Conservation (phyloP, 805 yeast species). For the Lipomyces chichibuensis region DNA sequence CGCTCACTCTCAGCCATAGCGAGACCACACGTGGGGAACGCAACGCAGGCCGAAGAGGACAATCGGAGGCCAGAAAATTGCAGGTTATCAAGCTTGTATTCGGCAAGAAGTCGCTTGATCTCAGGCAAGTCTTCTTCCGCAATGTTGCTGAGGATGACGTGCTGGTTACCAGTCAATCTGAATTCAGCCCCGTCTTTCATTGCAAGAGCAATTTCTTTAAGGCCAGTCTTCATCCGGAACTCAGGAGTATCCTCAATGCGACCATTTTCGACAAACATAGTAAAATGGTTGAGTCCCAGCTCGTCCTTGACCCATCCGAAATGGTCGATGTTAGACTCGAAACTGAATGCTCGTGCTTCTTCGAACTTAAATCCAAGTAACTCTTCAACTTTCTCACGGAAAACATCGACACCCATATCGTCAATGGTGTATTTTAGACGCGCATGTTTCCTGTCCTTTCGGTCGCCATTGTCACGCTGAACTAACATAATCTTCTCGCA, state of each 20-base stretch:
- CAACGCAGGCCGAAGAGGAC: slow-evolving; percentile 95
- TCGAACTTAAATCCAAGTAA: slow-evolving; percentile 75
- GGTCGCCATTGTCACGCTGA: slow-evolving; percentile 93
- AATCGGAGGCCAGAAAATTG: slow-evolving; percentile 81
- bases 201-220: slow-evolving; percentile 73
- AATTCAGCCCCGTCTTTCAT: slow-evolving; percentile 78
- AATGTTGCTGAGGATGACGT: slow-evolving; percentile 73
- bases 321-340: slow-evolving; percentile 84
- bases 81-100: slow-evolving; percentile 82
- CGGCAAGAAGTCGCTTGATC: slow-evolving; percentile 64
- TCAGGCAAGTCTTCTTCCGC: slow-evolving; percentile 65
- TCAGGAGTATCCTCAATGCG: slow-evolving; percentile 92
- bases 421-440: slow-evolving; percentile 96
- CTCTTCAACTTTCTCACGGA: slow-evolving; percentile 79
- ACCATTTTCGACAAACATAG: slow-evolving; percentile 94
- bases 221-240: slow-evolving; percentile 85
- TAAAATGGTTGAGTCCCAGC: slow-evolving; percentile 80
- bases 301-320: slow-evolving; percentile 77
- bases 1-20: slow-evolving; percentile 99
- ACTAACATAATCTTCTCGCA: slow-evolving; percentile 92
- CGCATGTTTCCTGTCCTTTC: slow-evolving; percentile 95
- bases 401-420: slow-evolving; percentile 86
- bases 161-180: slow-evolving; percentile 96
- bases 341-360: slow-evolving; percentile 70
- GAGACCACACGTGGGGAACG: slow-evolving; percentile 97